Percentiles rank a stretch among this genome's conserved stretches.
phyloP scores from a whole-genome alignment of 148 eudicot genomes.

The Rhododendron molle region DNA sequence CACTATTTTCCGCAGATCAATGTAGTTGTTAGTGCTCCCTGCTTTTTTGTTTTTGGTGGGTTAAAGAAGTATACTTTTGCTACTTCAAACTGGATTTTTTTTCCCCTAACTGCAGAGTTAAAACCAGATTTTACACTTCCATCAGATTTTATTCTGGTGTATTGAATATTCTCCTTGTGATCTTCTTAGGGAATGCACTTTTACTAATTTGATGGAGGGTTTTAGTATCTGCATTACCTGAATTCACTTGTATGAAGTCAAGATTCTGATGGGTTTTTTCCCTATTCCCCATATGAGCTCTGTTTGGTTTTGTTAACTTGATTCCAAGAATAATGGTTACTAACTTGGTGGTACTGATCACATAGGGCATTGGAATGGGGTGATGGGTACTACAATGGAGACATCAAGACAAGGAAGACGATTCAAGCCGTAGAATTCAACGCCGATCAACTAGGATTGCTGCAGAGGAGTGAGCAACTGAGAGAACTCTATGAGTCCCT shows the following conservation, averaged over 20 bases:
- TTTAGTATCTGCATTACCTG: background rate
- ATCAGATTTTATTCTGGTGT: background rate
- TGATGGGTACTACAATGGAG: conserved; percentile 84
- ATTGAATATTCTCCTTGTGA: background rate
- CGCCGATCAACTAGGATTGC: conserved; percentile 42
- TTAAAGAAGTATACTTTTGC: background rate
- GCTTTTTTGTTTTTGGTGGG: conserved; percentile 28
- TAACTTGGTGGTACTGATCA: background rate
- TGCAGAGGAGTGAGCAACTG: conserved; percentile 70
- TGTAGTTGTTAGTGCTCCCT: conserved; percentile 72
- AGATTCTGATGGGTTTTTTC: background rate
- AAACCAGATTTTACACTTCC: background rate
- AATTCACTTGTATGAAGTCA: background rate
- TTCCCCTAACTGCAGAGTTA: background rate
- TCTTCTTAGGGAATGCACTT: background rate
- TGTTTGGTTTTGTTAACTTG: background rate
- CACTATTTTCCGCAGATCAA: conserved; percentile 40
- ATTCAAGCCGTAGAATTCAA: conserved; percentile 43
- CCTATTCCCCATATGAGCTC: background rate
- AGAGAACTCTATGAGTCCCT: conserved; percentile 61
- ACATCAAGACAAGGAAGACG: conserved; percentile 72
- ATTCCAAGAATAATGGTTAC: no score
- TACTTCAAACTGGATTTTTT: background rate
- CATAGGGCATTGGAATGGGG: conserved; percentile 56
- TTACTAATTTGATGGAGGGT: background rate